These are phyloP conservation scores for Achaetomiella virescens DNA, from an alignment of 495 filamentous ascomycete species.

Conservation along the genomic window DNA sequence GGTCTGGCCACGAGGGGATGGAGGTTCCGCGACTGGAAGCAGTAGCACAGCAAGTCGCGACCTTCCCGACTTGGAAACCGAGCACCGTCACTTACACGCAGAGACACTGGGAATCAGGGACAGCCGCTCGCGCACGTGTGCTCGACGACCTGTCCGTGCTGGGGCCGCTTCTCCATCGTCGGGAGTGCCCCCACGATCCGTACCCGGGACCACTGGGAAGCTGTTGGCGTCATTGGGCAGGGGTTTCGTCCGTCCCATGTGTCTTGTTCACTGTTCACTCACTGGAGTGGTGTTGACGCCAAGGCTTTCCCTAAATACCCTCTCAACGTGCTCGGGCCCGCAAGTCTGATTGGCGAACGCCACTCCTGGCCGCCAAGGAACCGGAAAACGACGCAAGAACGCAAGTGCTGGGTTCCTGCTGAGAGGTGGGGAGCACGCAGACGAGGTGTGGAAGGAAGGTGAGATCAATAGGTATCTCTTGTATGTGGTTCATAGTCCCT, in stretches of 20 bases:
- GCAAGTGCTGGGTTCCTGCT: neutral
- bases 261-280: neutral
- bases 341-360: slow-evolving; percentile 10
- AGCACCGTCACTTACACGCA: slow-evolving; percentile 3
- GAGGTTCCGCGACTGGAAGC: neutral
- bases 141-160: neutral
- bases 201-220: neutral
- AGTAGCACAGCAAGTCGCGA: neutral
- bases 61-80: slow-evolving; percentile 5
- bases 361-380: neutral
- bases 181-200: neutral
- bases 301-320: neutral
- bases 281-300: neutral
- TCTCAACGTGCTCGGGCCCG: neutral
- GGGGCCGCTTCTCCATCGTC: neutral
- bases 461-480: neutral
- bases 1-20: neutral
- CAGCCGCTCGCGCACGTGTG: neutral
- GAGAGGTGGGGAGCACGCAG: neutral
- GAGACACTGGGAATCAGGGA: slow-evolving; percentile 2
- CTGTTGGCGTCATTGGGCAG: neutral
- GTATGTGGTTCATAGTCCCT: too few species aligned
- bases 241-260: neutral
- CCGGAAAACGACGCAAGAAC: neutral
- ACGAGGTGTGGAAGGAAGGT: neutral